Evolutionary conservation across 305 asterid species (phyloP).

Genomic region (Fraxinus dipetala): DNA sequence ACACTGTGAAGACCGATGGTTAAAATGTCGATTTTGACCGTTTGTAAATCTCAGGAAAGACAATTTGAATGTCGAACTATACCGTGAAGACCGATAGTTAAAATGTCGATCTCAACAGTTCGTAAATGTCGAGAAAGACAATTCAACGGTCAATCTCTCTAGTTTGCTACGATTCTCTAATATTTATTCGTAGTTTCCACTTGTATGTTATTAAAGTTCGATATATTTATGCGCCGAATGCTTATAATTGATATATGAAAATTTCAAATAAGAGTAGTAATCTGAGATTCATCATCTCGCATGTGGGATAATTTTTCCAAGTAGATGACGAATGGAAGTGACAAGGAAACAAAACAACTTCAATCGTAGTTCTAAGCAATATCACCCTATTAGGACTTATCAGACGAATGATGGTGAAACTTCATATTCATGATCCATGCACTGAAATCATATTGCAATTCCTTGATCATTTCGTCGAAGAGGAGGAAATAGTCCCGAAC

Average conservation of each 20-base stretch:
- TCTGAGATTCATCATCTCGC: neutral
- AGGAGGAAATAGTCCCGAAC: neutral
- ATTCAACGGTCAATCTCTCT: neutral
- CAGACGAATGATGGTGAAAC: neutral
- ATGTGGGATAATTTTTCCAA: neutral
- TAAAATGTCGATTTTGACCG: no score
- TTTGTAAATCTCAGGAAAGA: no score
- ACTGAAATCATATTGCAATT: neutral
- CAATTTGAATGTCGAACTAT: no score
- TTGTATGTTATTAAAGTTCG: neutral
- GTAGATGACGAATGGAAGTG: neutral
- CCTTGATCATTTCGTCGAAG: neutral
- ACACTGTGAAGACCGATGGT: neutral
- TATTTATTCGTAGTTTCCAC: neutral
- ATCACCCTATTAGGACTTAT: neutral
- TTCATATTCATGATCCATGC: neutral
- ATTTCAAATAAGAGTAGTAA: neutral
- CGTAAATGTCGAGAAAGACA: no score
- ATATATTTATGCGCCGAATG: neutral
- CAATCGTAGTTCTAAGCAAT: neutral
- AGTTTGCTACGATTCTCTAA: no score
- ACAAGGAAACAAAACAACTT: neutral
- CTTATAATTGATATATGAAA: neutral
- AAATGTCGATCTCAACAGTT: neutral
- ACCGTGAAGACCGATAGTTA: neutral